These are phyloP conservation scores for Fusarium globosum DNA, from an alignment of 2,329 filamentous ascomycete species.

Conservation along the genomic window DNA sequence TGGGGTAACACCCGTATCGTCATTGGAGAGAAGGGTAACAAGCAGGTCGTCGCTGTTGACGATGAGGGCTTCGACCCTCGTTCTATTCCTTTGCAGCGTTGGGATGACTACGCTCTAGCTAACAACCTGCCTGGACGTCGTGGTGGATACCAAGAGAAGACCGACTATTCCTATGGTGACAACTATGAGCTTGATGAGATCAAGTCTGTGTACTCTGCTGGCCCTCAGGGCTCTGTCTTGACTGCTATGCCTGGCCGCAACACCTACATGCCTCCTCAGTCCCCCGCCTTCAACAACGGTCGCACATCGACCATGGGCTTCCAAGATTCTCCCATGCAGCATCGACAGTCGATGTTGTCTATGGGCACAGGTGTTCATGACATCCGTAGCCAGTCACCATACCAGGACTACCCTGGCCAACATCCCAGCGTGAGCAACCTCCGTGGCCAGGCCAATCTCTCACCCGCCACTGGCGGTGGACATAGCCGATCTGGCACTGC, in stretches of 20 bases:
- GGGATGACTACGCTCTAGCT: slow-evolving; percentile 91
- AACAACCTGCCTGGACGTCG: slow-evolving; percentile 94
- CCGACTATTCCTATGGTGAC: slow-evolving; percentile 74
- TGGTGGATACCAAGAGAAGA: slow-evolving; percentile 75
- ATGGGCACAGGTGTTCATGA: slow-evolving; percentile 61
- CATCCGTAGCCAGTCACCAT: slow-evolving; percentile 65
- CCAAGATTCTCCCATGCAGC: slow-evolving; percentile 53
- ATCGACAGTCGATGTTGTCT: slow-evolving; percentile 80
- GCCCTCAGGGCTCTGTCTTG: slow-evolving; percentile 86
- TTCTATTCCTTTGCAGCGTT: slow-evolving; percentile 92
- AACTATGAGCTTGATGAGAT: slow-evolving; percentile 98
- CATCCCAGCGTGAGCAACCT: slow-evolving; percentile 73
- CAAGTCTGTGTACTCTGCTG: slow-evolving; percentile 94
- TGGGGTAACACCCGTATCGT: slow-evolving; percentile 99
- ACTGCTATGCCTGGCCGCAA: slow-evolving; percentile 81
- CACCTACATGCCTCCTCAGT: slow-evolving; percentile 84
- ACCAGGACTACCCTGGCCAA: slow-evolving; percentile 64
- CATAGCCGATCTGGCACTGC: slow-evolving; percentile 56
- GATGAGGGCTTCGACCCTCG: slow-evolving; percentile 90
- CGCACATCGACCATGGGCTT: slow-evolving; percentile 59
- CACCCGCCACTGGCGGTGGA: slow-evolving; percentile 54
- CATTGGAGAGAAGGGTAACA: slow-evolving; percentile 90
- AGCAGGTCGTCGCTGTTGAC: slow-evolving; percentile 88
- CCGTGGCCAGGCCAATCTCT: slow-evolving; percentile 60
- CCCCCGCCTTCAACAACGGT: slow-evolving; percentile 73